Base-by-base conservation (phyloP, 306 rosid genomes). In the Delonix regia region DNA sequence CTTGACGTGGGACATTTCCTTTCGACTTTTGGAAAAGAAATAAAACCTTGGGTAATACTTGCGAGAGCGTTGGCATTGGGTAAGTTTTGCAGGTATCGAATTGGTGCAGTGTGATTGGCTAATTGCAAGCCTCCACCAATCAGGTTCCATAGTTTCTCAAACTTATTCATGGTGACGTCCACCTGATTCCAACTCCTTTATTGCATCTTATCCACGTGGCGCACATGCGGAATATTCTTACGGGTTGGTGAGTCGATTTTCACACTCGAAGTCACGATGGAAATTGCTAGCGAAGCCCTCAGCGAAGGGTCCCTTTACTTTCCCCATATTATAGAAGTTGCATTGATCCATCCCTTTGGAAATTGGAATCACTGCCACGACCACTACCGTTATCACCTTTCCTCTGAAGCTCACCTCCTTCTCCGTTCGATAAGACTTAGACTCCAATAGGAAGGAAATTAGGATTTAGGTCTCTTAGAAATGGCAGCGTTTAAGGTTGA, bases 401-500 rank as follows among this genome's bases (percentile, higher is more conserved):
- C 57, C 38, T 42, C 30, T 27, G 22, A 49, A 61, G 69, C 73
- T 80, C 73, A 74, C 9, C 34, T 9, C 56, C 0, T 27, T 34
- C 2, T 71, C 4, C 6, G 0, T 21, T 36, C 18, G 0, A 21
- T 57, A 81, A 77, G 9, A 48, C 0, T 7, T 14, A 1, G 28
- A 16, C 48, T 72, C 47, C 16, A 56, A 77, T 76, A 80, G 69
- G 62, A 57, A 73, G 48, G 14, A 55, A 28, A 64, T 59, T 76
- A 36, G 11, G 18, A 14, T 70, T 55, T 34, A 69, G 19, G 74
- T 73, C 61, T 22, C 13, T 41, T 59, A 42, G 77, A 72, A 53
- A 96, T 93, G 98, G 90, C 91, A 55, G 55, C 80, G 30, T 77
- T 81, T 15, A 87, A 83, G 75, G 93, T 95, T 76, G 96, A 89